Percentiles rank a stretch among this genome's conserved stretches.
Evolutionary conservation across 164 flowering plant species (phyloP).

Genomic region (Magnolia sinica): DNA sequence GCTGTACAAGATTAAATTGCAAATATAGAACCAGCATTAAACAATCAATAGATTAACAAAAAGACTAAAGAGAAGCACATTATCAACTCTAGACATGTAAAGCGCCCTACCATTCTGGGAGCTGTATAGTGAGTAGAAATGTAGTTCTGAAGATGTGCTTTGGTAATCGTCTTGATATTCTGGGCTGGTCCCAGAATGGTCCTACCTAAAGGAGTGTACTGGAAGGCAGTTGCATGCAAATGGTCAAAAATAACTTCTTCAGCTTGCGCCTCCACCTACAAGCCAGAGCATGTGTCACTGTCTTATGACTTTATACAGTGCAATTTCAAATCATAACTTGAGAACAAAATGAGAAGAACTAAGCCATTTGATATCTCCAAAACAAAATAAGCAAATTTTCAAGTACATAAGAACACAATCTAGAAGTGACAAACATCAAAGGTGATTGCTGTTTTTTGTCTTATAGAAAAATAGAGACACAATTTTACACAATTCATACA

Average conservation of each 20-base stretch:
- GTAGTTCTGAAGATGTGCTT: constrained; percentile 65
- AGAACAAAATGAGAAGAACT: background rate
- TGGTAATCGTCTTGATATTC: constrained; percentile 72
- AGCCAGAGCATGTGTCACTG: background rate
- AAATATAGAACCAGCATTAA: background rate
- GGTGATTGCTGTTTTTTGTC: background rate
- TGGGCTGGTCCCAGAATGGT: constrained; percentile 93
- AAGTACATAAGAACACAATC: background rate
- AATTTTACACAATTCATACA: no score
- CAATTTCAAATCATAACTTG: background rate
- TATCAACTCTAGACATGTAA: background rate
- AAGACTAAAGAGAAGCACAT: background rate
- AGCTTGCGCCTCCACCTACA: constrained; percentile 82
- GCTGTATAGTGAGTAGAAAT: constrained; percentile 86
- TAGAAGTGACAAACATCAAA: background rate
- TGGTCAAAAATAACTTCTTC: constrained; percentile 98
- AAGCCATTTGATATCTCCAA: background rate
- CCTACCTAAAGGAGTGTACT: constrained; percentile 89
- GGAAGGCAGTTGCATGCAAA: constrained; percentile 98
- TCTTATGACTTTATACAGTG: background rate
- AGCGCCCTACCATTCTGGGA: constrained; percentile 70
- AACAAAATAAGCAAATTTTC: background rate
- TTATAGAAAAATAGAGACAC: no score
- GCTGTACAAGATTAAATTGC: background rate
- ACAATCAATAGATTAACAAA: background rate